Evolutionary conservation across 1,139 yeast species (phyloP), one percentile per base, ranked within the genome.

Genomic region (Debaryomycetaceae sp.): DNA sequence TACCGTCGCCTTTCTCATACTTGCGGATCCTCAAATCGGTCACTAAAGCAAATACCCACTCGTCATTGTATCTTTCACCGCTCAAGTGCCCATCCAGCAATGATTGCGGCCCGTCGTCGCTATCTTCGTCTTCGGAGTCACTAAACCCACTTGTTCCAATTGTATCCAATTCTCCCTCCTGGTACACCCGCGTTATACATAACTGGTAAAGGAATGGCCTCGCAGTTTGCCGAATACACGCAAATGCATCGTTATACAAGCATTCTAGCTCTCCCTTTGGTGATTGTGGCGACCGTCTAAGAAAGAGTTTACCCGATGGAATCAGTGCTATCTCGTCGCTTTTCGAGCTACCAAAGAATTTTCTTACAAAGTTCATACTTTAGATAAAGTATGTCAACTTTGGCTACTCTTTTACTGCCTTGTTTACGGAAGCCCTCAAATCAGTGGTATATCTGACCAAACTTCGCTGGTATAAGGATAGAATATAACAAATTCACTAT

Each of bases 251-350:
- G 50, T 81, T 85, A 42, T 80, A 85, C 37, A 93, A 74, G 61
- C 97, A 90, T 63, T 93, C 97, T 38, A 83, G 72, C 27, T 83
- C 90, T 4, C 96, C 93, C 60, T 88, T 88, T 11, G 96, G 97
- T 6, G 96, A 86, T 13, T 75, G 76, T 6, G 88, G 87, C 5
- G 87, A 75, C 41, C 98, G 72, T 24, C 87, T 76, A 41, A 91
- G 72, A 58, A 76, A 87, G 44, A 93, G 74, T 63, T 83, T 85
- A 6, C 98, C 99, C 1, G 85, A 78, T 1, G 96, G 89, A 42
- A 93, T 76, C 58, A 79, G 75, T 11, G 83, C 82, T 39, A 88
- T 67, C 53, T 85, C 95, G 56, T 84, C 88, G 39, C 81, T 78
- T 13, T 83, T 70, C 14, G 77, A 71, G 6, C 81, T 67, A 3